Evolutionary conservation across 208 protist genomes (phyloP).

Genomic region (Leishmania lainsoni): DNA sequence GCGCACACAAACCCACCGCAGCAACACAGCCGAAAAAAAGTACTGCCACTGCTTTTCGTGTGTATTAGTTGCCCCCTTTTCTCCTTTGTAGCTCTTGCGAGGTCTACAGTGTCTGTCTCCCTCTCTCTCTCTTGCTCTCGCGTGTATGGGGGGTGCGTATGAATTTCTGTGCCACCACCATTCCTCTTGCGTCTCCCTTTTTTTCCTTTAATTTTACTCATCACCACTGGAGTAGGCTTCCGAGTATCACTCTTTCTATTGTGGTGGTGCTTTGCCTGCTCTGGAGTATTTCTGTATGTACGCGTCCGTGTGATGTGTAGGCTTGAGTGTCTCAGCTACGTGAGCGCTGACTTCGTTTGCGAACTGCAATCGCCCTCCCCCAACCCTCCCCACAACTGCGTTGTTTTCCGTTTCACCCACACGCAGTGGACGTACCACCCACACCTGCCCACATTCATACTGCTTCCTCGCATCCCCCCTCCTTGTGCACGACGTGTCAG

Average conservation of each 20-base stretch:
- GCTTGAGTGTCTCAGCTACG: too few relatives aligned
- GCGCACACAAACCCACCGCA: not conserved
- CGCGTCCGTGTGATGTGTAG: not conserved
- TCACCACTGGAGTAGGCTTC: not conserved
- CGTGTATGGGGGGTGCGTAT: not conserved
- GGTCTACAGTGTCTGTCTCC: not conserved
- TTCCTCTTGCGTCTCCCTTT: not conserved
- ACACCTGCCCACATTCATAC: not conserved
- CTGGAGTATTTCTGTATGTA: not conserved
- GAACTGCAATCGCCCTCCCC: not conserved
- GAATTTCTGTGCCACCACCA: not conserved
- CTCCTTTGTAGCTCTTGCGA: not conserved
- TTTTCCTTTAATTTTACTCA: not conserved
- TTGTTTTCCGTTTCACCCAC: not conserved
- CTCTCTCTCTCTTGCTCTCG: not conserved
- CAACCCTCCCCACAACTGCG: not conserved
- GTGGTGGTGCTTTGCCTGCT: not conserved
- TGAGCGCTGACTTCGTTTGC: not conserved
- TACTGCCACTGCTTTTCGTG: too few relatives aligned
- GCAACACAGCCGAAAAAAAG: not conserved
- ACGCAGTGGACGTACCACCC: not conserved
- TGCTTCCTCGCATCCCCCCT: not conserved
- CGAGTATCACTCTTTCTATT: too few relatives aligned
- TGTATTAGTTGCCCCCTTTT: not conserved
- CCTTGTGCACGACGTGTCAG: not conserved